Base-by-base conservation (phyloP, 2,329 filamentous ascomycete genomes). In the Taxawa tesnikishii region DNA sequence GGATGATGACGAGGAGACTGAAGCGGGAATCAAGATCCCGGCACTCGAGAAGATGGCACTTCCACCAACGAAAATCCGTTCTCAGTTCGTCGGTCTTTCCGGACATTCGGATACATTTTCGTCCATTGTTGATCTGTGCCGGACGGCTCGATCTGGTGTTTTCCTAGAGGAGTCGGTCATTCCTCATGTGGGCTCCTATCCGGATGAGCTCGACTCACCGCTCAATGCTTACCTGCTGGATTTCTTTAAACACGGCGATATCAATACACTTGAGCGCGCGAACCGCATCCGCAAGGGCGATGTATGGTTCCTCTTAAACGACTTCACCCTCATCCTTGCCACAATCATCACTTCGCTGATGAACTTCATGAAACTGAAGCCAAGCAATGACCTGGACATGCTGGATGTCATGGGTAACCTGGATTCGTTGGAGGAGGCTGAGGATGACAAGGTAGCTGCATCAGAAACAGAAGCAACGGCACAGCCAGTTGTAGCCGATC, bases 121-220 rank as follows among this genome's bases (percentile, higher is more conserved):
- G 2, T 74, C 66, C 0, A 73, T 85, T 12, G 62, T 68, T 12
- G 79, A 85, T 30, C 65, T 88, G 1, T 83, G 79, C 50, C 58
- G 60, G 6, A 77, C 70, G 1, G 67, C 71, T 6, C 72, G 82
- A 16, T 63, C 63, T 5, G 79, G 73, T 1, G 71, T 88, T 1
- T 85, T 83, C 57, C 66, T 88, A 0, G 82, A 88, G 44, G 70
- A 82, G 45, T 68, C 76, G 0, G 75, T 79, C 2, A 72, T 88
- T 15, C 82, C 82, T 0, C 71, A 79, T 47, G 63, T 85, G 4
- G 64, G 66, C 4, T 55, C 83, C 8, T 69, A 69, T 42, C 70
- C 72, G 0, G 58, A 73, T 15, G 70, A 78, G 32, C 50, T 55
- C 4, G 49, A 58, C 3, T 60, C 64, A 9, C 68, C 68, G 0